Base-by-base conservation (phyloP, 2,329 filamentous ascomycete species). In the Chaetomiaceae sp. region DNA sequence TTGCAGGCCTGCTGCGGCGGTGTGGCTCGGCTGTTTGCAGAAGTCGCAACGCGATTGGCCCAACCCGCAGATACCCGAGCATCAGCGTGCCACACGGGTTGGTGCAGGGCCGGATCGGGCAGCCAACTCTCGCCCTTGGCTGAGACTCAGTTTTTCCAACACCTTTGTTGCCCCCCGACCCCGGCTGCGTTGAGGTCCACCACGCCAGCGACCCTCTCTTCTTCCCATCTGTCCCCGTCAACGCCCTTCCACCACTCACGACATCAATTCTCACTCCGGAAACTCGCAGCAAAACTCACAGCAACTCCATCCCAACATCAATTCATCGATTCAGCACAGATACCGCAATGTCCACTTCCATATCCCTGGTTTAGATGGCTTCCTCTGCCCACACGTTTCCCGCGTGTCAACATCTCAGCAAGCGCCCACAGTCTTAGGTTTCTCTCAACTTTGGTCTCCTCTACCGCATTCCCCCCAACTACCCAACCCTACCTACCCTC, bases 351-450 rank as follows among this genome's bases (percentile, higher is more conserved):
- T 46, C 17, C 51, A 16, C 4, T 48, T 20, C 43, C 23, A 58
- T 44, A 50, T 20, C 30, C 20, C 38, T 43, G 44, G 48, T 55
- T 60, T 70, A 70, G 62, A 69, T 66, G 67, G 62, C 63, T 63
- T 56, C 48, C 52, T 56, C 54, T 56, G 54, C 54, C 41, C 50
- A 53, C 47, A 58, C 58, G 50, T 62, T 52, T 58, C 56, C 58
- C 54, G 50, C 56, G 56, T 50, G 44, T 51, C 41, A 16, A 48
- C 20, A 44, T 51, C 40, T 25, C 53, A 57, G 56, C 54, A 60
- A 55, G 27, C 55, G 27, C 51, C 30, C 47, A 41, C 53, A 46
- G 25, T 57, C 48, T 53, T 58, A 52, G 50, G 61, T 64, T 62
- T n/a, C n/a, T n/a, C 56, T 56, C 58, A 41, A 53, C 48, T 49